These are phyloP conservation scores for Cubamyces lactineus DNA, from an alignment of 768 basidiomycete genomes.

Conservation along the genomic window DNA sequence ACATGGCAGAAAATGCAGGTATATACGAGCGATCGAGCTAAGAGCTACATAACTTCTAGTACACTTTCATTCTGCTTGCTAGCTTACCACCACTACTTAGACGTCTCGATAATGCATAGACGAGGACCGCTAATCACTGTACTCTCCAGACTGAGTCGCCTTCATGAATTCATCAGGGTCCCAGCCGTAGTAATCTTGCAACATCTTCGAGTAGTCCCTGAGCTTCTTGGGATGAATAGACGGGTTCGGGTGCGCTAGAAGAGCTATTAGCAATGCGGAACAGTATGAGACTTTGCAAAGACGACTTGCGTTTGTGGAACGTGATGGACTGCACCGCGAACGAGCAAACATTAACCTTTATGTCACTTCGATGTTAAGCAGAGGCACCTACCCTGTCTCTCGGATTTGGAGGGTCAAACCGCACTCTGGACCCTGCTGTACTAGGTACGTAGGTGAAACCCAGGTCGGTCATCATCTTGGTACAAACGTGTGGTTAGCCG, in stretches of 20 bases:
- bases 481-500: background rate
- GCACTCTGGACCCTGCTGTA: constrained; percentile 81
- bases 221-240: constrained; percentile 57
- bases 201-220: constrained; percentile 55
- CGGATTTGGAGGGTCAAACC: constrained; percentile 73
- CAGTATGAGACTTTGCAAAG: background rate
- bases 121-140: background rate
- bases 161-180: constrained; percentile 44
- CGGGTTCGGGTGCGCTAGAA: constrained; percentile 72
- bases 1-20: too few relatives aligned
- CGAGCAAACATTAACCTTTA: constrained; percentile 1
- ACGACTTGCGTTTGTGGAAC: constrained; percentile 69
- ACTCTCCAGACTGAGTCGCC: constrained; percentile 13
- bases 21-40: too few relatives aligned
- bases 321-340: constrained; percentile 56
- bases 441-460: constrained; percentile 75
- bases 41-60: too few relatives aligned
- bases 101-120: background rate
- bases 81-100: too few relatives aligned
- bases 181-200: constrained; percentile 75
- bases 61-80: too few relatives aligned
- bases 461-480: constrained; percentile 76
- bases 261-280: background rate
- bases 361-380: background rate
- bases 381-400: constrained; percentile 46